Percentiles rank a stretch among this genome's conserved stretches.
These are phyloP conservation scores for Kurtzmaniella fragi DNA, from an alignment of 805 yeast species.

Conservation along the genomic window DNA sequence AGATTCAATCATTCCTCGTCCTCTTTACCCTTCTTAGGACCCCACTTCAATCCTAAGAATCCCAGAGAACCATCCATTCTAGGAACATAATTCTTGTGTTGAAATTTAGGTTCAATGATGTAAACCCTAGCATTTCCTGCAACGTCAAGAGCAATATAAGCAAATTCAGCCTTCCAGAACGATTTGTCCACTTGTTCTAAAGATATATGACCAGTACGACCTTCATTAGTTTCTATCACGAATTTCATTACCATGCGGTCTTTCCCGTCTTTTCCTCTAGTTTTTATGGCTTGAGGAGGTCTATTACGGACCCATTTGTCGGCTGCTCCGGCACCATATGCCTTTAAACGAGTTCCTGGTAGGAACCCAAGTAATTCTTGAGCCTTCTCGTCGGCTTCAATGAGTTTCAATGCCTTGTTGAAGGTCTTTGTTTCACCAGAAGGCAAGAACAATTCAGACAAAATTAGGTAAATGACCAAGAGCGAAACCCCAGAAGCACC, in stretches of 20 bases:
- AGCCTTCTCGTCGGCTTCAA: constrained; percentile 62
- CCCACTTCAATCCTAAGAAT: constrained; percentile 83
- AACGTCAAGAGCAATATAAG: constrained; percentile 71
- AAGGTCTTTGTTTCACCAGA: constrained; percentile 89
- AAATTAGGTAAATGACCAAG: constrained; percentile 66
- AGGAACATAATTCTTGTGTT: constrained; percentile 40
- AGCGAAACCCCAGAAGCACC: constrained; percentile 67
- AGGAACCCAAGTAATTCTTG: constrained; percentile 52
- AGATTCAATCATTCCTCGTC: constrained; percentile 5
- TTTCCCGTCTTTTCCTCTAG: constrained; percentile 68
- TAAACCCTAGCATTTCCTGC: constrained; percentile 66
- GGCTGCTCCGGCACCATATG: constrained; percentile 68
- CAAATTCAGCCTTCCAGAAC: constrained; percentile 61
- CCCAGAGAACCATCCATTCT: constrained; percentile 43
- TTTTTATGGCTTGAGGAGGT: constrained; percentile 67
- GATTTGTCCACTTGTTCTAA: constrained; percentile 75
- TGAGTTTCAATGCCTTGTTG: constrained; percentile 74
- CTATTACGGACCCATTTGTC: constrained; percentile 87
- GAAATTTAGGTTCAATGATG: constrained; percentile 56
- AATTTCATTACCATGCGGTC: constrained; percentile 82
- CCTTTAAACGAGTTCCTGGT: constrained; percentile 62
- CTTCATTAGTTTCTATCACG: constrained; percentile 68
- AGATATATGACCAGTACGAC: constrained; percentile 63
- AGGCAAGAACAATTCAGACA: constrained; percentile 79
- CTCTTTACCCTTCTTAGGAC: constrained; percentile 54